phyloP scores from a whole-genome alignment of 805 yeast species.

The Metschnikowia colocasiae region DNA sequence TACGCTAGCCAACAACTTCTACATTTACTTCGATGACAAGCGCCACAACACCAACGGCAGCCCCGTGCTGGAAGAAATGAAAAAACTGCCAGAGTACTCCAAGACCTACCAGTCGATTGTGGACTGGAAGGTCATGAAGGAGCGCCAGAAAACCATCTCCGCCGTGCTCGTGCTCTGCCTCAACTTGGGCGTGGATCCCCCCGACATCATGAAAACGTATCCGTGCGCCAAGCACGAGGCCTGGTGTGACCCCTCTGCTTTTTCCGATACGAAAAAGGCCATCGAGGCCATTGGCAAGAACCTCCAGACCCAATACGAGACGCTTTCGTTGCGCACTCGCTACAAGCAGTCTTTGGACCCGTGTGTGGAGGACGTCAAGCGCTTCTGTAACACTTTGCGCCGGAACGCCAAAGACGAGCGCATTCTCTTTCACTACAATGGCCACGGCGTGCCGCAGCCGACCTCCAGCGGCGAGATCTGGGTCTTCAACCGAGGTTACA shows the following conservation, averaged over 20 bases:
- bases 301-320: conserved; percentile 84
- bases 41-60: conserved; percentile 88
- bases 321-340: conserved; percentile 78
- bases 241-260: conserved; percentile 84
- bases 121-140: conserved; percentile 91
- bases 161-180: conserved; percentile 91
- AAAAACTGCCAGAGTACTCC: conserved; percentile 32
- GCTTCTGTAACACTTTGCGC: conserved; percentile 84
- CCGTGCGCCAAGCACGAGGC: conserved; percentile 92
- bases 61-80: conserved; percentile 60
- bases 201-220: conserved; percentile 87
- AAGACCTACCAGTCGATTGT: conserved; percentile 64
- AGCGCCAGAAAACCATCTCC: conserved; percentile 85
- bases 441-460: conserved; percentile 98
- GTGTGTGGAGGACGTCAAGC: conserved; percentile 89
- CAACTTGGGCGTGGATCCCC: conserved; percentile 95
- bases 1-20: conserved; percentile 62
- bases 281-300: conserved; percentile 87
- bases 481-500: conserved; percentile 96
- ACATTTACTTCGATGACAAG: conserved; percentile 85
- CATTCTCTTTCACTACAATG: conserved; percentile 90
- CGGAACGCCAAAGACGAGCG: conserved; percentile 92
- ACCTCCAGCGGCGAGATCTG: conserved; percentile 95
- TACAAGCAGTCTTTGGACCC: conserved; percentile 93
- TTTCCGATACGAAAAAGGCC: conserved; percentile 84